These are phyloP conservation scores for Apostasia shenzhenica DNA, from an alignment of 106 monocot species.

Conservation along the genomic window DNA sequence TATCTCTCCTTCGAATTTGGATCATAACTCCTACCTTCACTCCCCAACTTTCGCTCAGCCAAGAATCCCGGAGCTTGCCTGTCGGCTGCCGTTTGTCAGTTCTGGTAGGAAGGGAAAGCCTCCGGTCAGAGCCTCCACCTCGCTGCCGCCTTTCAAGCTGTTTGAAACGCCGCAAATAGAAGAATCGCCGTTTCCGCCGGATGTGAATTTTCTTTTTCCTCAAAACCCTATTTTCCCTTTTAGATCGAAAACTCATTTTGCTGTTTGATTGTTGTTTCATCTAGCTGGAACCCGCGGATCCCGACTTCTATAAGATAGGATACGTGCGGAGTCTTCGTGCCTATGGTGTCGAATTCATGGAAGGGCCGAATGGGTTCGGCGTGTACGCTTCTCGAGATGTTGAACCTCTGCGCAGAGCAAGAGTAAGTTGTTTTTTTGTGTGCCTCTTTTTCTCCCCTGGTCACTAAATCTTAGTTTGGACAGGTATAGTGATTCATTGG, in stretches of 20 bases:
- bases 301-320: constrained; percentile 94
- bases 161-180: constrained; percentile 12
- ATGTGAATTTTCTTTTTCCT: constrained; percentile 13
- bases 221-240: not conserved
- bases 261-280: constrained; percentile 2
- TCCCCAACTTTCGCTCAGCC: constrained; percentile 1
- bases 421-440: constrained; percentile 32
- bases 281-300: constrained; percentile 78
- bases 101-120: not conserved
- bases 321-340: constrained; percentile 71
- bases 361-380: constrained; percentile 86
- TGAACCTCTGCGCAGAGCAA: constrained; percentile 72
- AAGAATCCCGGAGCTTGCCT: constrained; percentile 5
- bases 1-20: not conserved
- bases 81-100: not conserved
- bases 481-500: too few species aligned
- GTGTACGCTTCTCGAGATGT: constrained; percentile 79
- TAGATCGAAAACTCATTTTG: not conserved
- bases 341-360: constrained; percentile 86
- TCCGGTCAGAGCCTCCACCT: constrained; percentile 10
- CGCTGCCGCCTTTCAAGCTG: constrained; percentile 15
- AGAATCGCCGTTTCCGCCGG: constrained; percentile 2
- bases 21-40: not conserved
- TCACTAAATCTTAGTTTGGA: too few species aligned
- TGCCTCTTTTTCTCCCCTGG: too few species aligned